Evolutionary conservation across 1,284 basidiomycete species (phyloP), one percentile per base, ranked within the genome.

Genomic region (Kwoniella shivajii): DNA sequence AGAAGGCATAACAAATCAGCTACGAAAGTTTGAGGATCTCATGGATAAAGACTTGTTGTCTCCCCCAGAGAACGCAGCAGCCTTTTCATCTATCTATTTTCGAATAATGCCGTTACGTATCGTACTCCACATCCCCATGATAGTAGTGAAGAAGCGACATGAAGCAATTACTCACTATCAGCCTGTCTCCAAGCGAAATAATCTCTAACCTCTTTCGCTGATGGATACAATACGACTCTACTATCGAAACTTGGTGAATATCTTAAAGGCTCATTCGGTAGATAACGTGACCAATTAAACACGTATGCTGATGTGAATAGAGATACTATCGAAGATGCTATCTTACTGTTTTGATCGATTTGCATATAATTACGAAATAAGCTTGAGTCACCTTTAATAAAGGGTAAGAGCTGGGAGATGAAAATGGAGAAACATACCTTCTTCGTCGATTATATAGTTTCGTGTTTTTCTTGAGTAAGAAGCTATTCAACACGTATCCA

Each of bases 131-230:
- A n/a, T n/a, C n/a, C n/a, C n/a, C n/a, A n/a, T n/a, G n/a, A n/a
- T n/a, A n/a, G n/a, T n/a, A n/a, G n/a, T n/a, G n/a, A n/a, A 16
- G n/a, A 6, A 16, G 44, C n/a, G 4, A 13, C 20, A 38, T 14
- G 22, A 51, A 16, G 6, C 22, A 27, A 33, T 14, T 1, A 82
- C 90, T 69, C 72, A 94, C 92, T 95, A 75, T 98, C 95, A 0
- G 88, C 90, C 73, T 97, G 95, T 63, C 95, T 80, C 94, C 95
- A 99, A 0, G 89, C 79, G 75, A 98, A 96, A 73, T 99, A 99
- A 73, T 99, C 95, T 6, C 86, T 83, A 3, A 96, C 82, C 61
- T 90, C 86, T 55, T 82, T 81, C 33, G 81, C 80, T 0, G 80
- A 80, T 0, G 95, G 92, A 75, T 98, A 98, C 24, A 91, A 74